Evolutionary conservation across 352 stramenopile genomes (phyloP).

Genomic region (Globisporangium heterothallicum): DNA sequence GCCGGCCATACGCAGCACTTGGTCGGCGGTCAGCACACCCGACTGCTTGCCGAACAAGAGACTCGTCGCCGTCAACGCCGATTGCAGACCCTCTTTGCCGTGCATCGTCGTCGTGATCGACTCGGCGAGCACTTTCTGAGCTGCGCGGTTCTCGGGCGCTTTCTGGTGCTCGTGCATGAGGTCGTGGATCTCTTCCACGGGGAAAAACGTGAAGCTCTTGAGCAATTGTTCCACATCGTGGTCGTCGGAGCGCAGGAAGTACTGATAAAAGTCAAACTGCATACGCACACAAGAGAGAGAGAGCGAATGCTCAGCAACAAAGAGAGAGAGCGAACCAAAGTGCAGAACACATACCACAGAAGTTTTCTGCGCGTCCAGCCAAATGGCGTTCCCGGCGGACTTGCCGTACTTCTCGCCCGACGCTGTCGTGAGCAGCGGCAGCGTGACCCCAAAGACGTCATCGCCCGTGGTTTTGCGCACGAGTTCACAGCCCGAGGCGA

Average conservation of each 20-base stretch:
- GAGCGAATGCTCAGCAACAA: slow-evolving; percentile 5
- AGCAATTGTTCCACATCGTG: slow-evolving; percentile 94
- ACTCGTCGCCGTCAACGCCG: slow-evolving; percentile 53
- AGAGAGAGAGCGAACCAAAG: neutral
- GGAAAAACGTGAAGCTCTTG: slow-evolving; percentile 97
- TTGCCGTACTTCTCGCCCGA: slow-evolving; percentile 99
- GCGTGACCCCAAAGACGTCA: slow-evolving; percentile 92
- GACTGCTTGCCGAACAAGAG: slow-evolving; percentile 65
- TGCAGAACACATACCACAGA: slow-evolving; percentile 83
- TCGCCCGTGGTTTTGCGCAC: slow-evolving; percentile 86
- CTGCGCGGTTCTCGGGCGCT: slow-evolving; percentile 72
- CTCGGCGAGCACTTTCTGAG: slow-evolving; percentile 65
- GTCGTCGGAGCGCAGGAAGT: slow-evolving; percentile 86
- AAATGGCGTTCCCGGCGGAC: slow-evolving; percentile 96
- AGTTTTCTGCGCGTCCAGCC: slow-evolving; percentile 94
- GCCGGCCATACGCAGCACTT: slow-evolving; percentile 61
- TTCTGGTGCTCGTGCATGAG: slow-evolving; percentile 77
- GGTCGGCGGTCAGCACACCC: slow-evolving; percentile 51
- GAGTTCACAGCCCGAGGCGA: slow-evolving; percentile 95
- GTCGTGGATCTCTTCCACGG: slow-evolving; percentile 89
- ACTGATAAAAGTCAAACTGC: slow-evolving; percentile 92
- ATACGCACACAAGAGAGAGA: slow-evolving; percentile 7
- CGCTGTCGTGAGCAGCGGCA: slow-evolving; percentile 95
- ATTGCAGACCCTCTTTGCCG: slow-evolving; percentile 74
- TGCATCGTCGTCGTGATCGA: slow-evolving; percentile 93